Evolutionary conservation across 164 flowering plant species (phyloP).

Genomic region (Vitis riparia): DNA sequence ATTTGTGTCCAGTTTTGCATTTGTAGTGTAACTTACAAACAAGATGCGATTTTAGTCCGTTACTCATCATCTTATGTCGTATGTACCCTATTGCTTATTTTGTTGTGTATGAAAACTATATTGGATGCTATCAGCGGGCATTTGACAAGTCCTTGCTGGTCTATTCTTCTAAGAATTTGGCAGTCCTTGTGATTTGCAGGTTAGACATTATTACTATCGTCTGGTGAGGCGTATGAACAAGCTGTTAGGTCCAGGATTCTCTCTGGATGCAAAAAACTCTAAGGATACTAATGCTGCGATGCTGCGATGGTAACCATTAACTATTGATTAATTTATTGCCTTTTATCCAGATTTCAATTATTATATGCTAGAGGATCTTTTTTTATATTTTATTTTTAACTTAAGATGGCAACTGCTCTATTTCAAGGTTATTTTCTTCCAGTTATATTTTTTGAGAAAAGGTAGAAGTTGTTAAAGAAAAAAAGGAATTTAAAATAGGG

Average conservation of each 20-base stretch:
- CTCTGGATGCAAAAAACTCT: conserved; percentile 91
- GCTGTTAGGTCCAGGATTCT: conserved; percentile 82
- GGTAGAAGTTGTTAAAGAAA: too few species aligned
- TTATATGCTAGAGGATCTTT: not conserved
- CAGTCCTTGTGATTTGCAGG: conserved; percentile 49
- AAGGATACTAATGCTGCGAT: conserved; percentile 98
- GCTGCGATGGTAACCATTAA: conserved; percentile 86
- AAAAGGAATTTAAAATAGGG: too few species aligned
- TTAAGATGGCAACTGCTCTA: not conserved
- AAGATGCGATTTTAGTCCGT: too few species aligned
- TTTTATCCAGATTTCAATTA: not conserved
- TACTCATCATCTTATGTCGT: too few species aligned
- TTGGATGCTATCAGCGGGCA: too few species aligned
- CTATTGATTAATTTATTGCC: not conserved
- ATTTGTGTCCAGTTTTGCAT: too few species aligned
- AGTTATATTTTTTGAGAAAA: not conserved
- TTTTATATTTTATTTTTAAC: too few species aligned
- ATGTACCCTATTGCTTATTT: too few species aligned
- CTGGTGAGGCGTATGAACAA: conserved; percentile 97
- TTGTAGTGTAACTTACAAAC: too few species aligned
- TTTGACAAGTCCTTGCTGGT: not conserved
- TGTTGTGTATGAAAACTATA: too few species aligned
- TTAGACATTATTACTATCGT: conserved; percentile 96
- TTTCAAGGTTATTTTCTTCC: conserved; percentile 1
- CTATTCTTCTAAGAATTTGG: conserved; percentile 1